phyloP scores from a whole-genome alignment of 805 yeast species.

The Candida tibetensis region DNA sequence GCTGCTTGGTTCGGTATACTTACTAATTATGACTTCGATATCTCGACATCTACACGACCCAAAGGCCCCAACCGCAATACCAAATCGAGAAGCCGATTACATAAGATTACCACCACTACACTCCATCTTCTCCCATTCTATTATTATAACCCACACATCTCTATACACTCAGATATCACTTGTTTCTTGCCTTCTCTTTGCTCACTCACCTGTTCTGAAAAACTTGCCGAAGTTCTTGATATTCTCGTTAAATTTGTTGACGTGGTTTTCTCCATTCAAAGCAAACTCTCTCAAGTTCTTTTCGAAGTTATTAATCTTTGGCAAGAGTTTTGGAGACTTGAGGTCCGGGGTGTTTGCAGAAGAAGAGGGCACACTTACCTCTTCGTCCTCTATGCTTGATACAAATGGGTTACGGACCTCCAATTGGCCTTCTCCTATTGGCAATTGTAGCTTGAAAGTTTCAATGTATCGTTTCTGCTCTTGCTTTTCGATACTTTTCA shows the following conservation, averaged over 20 bases:
- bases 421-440: conserved; percentile 24
- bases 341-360: conserved; percentile 3
- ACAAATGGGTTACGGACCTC: conserved; percentile 29
- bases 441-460: conserved; percentile 34
- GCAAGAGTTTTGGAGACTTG: conserved; percentile 26
- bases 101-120: too few relatives aligned
- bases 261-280: conserved; percentile 54
- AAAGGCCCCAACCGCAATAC: too few relatives aligned
- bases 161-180: too few relatives aligned
- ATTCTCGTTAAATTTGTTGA: conserved; percentile 64
- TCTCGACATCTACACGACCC: too few relatives aligned
- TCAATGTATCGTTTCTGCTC: conserved; percentile 34
- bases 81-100: too few relatives aligned
- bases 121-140: too few relatives aligned
- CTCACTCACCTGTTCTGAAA: conserved; percentile 33
- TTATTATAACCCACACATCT: too few relatives aligned
- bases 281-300: conserved; percentile 47
- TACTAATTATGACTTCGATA: too few relatives aligned
- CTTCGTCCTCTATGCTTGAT: conserved; percentile 30
- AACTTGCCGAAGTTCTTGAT: conserved; percentile 60
- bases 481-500: conserved; percentile 51
- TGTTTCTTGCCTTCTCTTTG: too few relatives aligned
- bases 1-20: too few relatives aligned
- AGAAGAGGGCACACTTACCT: conserved; percentile 3
- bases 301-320: conserved; percentile 41